phyloP scores from a whole-genome alignment of 2,329 filamentous ascomycete species.

The Huntiella moniliformis region DNA sequence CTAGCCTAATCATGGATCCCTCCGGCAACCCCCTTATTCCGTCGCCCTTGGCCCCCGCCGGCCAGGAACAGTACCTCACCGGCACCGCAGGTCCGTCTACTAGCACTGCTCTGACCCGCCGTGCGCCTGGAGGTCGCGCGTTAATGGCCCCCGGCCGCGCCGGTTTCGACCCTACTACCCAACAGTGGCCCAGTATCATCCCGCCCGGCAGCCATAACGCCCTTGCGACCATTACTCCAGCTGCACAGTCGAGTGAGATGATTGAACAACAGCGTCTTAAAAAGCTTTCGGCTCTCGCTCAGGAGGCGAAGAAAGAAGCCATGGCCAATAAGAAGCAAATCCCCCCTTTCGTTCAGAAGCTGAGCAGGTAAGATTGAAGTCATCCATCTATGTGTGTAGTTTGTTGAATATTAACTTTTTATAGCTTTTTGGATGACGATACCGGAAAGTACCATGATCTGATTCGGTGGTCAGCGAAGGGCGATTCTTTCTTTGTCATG shows the following conservation, averaged over 20 bases:
- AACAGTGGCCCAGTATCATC: conserved; percentile 9
- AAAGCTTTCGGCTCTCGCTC: conserved; percentile 59
- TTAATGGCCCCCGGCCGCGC: conserved; percentile 25
- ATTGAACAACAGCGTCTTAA: conserved; percentile 53
- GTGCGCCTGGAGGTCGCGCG: conserved; percentile 29
- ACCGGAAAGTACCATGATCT: conserved; percentile 64
- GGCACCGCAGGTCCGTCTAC: conserved; percentile 17
- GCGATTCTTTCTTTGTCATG: conserved; percentile 87
- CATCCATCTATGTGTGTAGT: neutral
- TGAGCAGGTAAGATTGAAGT: conserved; percentile 71
- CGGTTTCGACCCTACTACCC: conserved; percentile 12
- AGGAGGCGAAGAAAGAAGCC: conserved; percentile 69
- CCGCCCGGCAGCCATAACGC: conserved; percentile 8
- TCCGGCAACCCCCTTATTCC: conserved; percentile 2
- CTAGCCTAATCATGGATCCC: conserved; percentile 5
- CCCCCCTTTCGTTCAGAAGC: conserved; percentile 90
- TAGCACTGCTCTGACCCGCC: conserved; percentile 33
- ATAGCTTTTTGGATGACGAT: conserved; percentile 76
- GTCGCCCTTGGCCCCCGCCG: conserved; percentile 1
- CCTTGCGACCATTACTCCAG: conserved; percentile 4
- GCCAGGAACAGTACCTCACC: conserved; percentile 6
- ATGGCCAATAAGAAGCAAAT: conserved; percentile 88
- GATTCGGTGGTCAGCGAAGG: conserved; percentile 92
- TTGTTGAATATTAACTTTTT: conserved; percentile 14
- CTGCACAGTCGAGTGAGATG: conserved; percentile 10